Conservation (phyloP, 2,329 filamentous ascomycete genomes). For the Lachnellula arida region DNA sequence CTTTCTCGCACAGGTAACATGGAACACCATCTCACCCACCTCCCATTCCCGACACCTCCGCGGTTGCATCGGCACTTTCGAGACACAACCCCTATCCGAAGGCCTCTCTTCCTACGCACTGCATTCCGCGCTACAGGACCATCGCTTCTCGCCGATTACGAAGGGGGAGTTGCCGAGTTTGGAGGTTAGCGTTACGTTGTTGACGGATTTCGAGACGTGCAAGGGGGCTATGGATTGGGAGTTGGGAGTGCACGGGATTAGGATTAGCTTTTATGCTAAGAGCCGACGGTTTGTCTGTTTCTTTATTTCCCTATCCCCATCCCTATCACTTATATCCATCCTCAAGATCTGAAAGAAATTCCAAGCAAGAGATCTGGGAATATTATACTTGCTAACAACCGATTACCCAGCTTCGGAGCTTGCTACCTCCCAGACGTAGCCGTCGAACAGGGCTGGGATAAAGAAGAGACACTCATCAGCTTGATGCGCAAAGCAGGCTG, state of each 20-base stretch:
- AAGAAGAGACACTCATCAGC: constrained; percentile 85
- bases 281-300: constrained; percentile 39
- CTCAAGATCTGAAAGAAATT: too few relatives aligned
- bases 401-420: constrained; percentile 58
- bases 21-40: constrained; percentile 66
- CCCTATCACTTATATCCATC: too few relatives aligned
- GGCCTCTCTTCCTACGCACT: constrained; percentile 78
- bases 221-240: constrained; percentile 76
- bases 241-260: constrained; percentile 78
- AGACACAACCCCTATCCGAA: constrained; percentile 64
- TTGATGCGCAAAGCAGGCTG: constrained; percentile 95
- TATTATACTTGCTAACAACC: too few relatives aligned
- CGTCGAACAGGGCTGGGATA: constrained; percentile 87
- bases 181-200: constrained; percentile 69
- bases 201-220: constrained; percentile 79
- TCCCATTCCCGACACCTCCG: constrained; percentile 51
- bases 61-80: constrained; percentile 96
- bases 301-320: too few relatives aligned
- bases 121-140: constrained; percentile 66
- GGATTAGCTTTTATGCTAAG: constrained; percentile 76
- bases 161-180: constrained; percentile 51
- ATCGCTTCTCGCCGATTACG: constrained; percentile 54
- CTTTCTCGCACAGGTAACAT: constrained; percentile 36
- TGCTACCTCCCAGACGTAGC: constrained; percentile 94
- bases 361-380: too few relatives aligned